Conservation (phyloP, 352 stramenopile species). For the Pythium scleroteichum region DNA sequence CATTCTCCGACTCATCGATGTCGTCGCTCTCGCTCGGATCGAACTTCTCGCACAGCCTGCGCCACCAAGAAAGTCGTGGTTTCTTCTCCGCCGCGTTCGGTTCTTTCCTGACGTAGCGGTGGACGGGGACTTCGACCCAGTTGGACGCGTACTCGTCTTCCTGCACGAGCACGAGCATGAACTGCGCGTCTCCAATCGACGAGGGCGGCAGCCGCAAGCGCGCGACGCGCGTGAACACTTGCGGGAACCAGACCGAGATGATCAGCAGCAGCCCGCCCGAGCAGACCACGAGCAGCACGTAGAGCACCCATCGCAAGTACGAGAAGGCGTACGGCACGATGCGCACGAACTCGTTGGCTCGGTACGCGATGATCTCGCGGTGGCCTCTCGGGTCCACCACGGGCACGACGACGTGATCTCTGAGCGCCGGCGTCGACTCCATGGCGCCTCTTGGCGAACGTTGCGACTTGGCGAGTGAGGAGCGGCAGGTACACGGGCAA, state of each 20-base stretch:
- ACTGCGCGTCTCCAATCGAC: constrained; percentile 39
- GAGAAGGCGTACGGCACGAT: constrained; percentile 49
- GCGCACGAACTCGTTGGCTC: constrained; percentile 37
- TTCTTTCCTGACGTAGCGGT: constrained; percentile 16
- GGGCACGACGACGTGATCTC: constrained; percentile 47
- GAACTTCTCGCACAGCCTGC: too few species aligned
- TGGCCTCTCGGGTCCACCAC: constrained; percentile 40
- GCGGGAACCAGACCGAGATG: constrained; percentile 59
- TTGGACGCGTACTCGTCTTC: constrained; percentile 34
- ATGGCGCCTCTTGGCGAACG: too few species aligned
- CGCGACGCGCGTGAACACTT: constrained; percentile 56
- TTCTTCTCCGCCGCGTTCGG: too few species aligned
- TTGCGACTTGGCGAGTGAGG: background rate
- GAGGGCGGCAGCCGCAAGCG: constrained; percentile 28
- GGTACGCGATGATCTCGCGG: constrained; percentile 43
- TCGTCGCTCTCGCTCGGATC: too few species aligned
- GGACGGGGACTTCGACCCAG: constrained; percentile 41
- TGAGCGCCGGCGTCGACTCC: constrained; percentile 34
- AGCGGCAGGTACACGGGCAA: background rate
- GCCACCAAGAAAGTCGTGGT: too few species aligned
- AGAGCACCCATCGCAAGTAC: constrained; percentile 35
- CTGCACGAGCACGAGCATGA: constrained; percentile 45
- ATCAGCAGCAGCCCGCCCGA: constrained; percentile 37
- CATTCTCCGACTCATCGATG: too few species aligned
- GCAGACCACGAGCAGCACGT: constrained; percentile 31